phyloP scores from a whole-genome alignment of 2,329 filamentous ascomycete species.

The Penicillium sp. region DNA sequence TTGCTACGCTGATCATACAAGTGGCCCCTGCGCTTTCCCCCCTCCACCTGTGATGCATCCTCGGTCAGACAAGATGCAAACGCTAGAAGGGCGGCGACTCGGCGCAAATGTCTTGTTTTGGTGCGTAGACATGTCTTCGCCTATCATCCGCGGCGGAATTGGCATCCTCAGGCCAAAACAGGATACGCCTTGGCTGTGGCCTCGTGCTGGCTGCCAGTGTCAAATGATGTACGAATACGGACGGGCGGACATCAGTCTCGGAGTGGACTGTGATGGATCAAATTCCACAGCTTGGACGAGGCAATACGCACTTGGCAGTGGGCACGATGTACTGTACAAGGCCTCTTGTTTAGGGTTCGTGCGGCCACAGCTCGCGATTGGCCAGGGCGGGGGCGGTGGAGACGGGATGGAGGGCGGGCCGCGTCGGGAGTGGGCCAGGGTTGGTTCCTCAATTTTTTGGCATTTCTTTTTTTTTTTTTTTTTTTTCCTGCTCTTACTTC shows the following conservation, averaged over 20 bases:
- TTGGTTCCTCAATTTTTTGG: background rate
- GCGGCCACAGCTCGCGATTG: background rate
- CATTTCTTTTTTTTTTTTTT: background rate
- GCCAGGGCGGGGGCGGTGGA: background rate
- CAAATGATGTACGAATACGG: background rate
- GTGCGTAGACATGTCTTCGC: background rate
- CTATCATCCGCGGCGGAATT: background rate
- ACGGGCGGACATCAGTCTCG: too few species aligned
- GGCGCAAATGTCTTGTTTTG: background rate
- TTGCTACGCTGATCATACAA: background rate
- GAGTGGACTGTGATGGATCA: background rate
- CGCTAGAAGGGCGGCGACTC: background rate
- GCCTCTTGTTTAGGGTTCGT: background rate
- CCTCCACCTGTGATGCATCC: background rate
- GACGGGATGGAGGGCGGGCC: background rate
- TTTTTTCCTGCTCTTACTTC: too few species aligned
- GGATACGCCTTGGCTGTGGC: background rate
- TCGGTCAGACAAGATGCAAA: background rate
- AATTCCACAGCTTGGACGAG: background rate
- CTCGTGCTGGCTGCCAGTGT: conserved; percentile 1
- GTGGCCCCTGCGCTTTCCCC: background rate
- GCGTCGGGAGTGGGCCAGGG: background rate
- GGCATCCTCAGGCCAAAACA: background rate
- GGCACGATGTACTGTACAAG: too few species aligned
- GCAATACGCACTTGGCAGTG: too few species aligned